Evolutionary conservation across 2,329 filamentous ascomycete species (phyloP), one percentile per base, ranked within the genome.

Genomic region (Aspergillus calidoustus): DNA sequence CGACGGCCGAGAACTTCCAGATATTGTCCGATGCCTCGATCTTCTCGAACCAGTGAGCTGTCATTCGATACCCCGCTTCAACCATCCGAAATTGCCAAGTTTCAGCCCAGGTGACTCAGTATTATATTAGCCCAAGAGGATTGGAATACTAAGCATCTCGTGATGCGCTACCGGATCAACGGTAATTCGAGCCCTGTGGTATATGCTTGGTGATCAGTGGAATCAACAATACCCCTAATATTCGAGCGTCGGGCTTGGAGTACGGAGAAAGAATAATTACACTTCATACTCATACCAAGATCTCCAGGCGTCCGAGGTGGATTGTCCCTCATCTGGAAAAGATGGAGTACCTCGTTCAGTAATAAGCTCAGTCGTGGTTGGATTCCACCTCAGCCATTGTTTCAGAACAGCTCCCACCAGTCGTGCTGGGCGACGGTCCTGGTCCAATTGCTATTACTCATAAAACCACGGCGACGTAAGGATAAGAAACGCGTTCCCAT

Each of bases 21-120:
- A 41, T 41, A 41, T 41, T 41, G 9, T 41, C 34, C 34, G 34
- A 41, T 41, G 34, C 15, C 34, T 41, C 34, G 34, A 41, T 13
- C 34, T 41, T 13, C 34, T 41, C 34, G 34, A 41, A 30, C 7
- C 17, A 28, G n/a, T 55, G 43, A 55, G 25, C 53, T 55, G 28
- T 48, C 53, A 47, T 28, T 23, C 2, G 11, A 8, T 48, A 23
- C 53, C 53, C 41, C 28, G 25, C 41, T 28, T 34, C 46, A 47
- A 55, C 15, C 9, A 25, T 55, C 28, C 43, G 28, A 25, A 34
- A 30, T 55, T 34, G 53, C 47, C 53, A 34, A 34, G 9, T 47
- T 44, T n/a, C 3, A 13, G 13, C 34, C 7, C 17, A 55, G 53
- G 53, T 55, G 46, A 55, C 53, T 47, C 41, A 55, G 22, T 41